Evolutionary conservation across 1,284 basidiomycete genomes (phyloP), one percentile per base, ranked within the genome.

Genomic region (Paramarasmius palmivorus): DNA sequence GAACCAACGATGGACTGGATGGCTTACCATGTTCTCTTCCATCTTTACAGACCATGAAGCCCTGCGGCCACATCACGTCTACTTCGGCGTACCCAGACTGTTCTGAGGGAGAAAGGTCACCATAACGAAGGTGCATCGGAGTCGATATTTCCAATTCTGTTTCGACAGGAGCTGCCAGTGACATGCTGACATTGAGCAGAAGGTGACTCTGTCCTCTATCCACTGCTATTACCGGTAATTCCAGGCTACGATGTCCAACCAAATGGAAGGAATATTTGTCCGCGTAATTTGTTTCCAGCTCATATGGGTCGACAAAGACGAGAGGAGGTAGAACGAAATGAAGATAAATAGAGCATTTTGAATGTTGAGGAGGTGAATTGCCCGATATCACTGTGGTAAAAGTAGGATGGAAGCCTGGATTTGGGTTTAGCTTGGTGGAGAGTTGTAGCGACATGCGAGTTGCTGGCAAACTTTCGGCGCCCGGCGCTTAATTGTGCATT

Each of bases 191-290:
- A 17, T 46, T 29, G 14, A 46, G 23, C 9, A 46, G 25, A 8
- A 46, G 17, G 15, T 32, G 25, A 26, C 25, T 46, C 26, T 46
- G 25, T 26, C 9, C 22, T 8, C n/a, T 29, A n/a, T 46, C 44
- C 25, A 46, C 15, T 19, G 44, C 44, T 26, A 46, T 46, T 10
- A 32, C 44, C 19, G 44, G 44, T 29, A 46, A 26, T 15, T 46
- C 44, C 26, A 46, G 32, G 12, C 44, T 29, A 29, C 44, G 44
- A 32, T 46, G 44, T 4, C 44, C 44, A 6, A n/a, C 17, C 26
- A 46, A 32, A 46, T 46, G 44, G 32, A 46, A 29, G 8, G 44
- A 23, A 15, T 46, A 46, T 29, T 46, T 23, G 25, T 46, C 44
- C 25, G 44, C 44, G 29, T 46, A 46, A 32, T 26, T 46, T 17